Percentiles rank a stretch among this genome's conserved stretches.
These are phyloP conservation scores for Jasminum sambac DNA, from an alignment of 257 asterid species.

Conservation along the genomic window DNA sequence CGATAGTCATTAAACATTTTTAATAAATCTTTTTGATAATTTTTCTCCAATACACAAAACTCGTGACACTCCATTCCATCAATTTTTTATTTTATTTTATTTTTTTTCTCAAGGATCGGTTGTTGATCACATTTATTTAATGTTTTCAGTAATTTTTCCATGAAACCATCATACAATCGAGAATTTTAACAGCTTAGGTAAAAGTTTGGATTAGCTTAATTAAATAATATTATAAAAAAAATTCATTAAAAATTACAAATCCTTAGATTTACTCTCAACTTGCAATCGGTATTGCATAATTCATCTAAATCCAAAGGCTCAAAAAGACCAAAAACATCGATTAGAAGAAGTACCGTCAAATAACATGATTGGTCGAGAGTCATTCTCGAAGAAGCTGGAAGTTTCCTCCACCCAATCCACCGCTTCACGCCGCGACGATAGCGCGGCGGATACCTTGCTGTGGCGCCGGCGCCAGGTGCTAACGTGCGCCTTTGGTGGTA, in stretches of 20 bases:
- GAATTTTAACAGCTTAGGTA: background rate
- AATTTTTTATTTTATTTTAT: too few relatives aligned
- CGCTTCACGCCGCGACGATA: constrained; percentile 41
- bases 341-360: constrained; percentile 61
- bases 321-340: background rate
- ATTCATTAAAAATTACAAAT: background rate
- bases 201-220: background rate
- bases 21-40: too few relatives aligned
- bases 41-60: background rate
- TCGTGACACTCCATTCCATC: too few relatives aligned
- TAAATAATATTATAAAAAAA: background rate
- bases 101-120: too few relatives aligned
- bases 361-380: constrained; percentile 89
- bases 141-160: too few relatives aligned
- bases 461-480: constrained; percentile 31
- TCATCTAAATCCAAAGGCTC: too few relatives aligned
- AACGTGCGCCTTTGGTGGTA: constrained; percentile 33
- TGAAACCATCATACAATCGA: too few relatives aligned
- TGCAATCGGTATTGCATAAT: background rate
- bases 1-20: too few relatives aligned
- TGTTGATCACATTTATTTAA: too few relatives aligned
- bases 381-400: constrained; percentile 63
- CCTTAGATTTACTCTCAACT: background rate
- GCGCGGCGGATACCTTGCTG: constrained; percentile 34
- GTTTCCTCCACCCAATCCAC: constrained; percentile 76